Evolutionary conservation across 352 stramenopile species (phyloP).

Genomic region (Phytopythium mirpurense): DNA sequence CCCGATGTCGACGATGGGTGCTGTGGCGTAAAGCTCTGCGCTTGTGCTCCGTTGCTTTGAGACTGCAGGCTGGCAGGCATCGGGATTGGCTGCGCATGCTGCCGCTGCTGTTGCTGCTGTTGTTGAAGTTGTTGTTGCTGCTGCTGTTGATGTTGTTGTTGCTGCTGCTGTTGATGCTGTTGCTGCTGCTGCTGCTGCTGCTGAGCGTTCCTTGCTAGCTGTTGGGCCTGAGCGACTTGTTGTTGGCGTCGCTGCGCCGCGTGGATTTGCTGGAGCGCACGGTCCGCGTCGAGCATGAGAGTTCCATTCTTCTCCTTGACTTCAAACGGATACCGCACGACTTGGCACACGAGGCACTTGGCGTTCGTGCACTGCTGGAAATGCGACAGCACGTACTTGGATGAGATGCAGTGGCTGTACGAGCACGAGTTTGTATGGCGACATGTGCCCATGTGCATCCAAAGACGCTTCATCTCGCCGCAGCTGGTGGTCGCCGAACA

Average conservation of each 20-base stretch:
- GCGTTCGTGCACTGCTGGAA: constrained; percentile 98
- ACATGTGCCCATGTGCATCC: constrained; percentile 98
- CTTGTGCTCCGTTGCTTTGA: constrained; percentile 2
- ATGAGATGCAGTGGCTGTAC: constrained; percentile 97
- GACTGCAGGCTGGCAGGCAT: constrained; percentile 20
- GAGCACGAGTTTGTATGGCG: constrained; percentile 96
- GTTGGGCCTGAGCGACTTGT: constrained; percentile 34
- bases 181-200: constrained; percentile 24
- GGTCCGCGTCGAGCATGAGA: constrained; percentile 79
- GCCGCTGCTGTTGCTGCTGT: constrained; percentile 18
- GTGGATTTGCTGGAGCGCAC: constrained; percentile 76
- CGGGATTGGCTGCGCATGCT: constrained; percentile 14
- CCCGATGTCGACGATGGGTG: background rate
- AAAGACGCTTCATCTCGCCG: constrained; percentile 97
- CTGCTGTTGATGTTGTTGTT: constrained; percentile 12
- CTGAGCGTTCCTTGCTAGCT: constrained; percentile 25
- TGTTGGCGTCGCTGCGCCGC: constrained; percentile 51
- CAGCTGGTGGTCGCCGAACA: constrained; percentile 96
- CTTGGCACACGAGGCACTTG: constrained; percentile 96
- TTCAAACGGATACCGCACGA: constrained; percentile 97
- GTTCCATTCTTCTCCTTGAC: constrained; percentile 87
- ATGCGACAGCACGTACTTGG: constrained; percentile 98
- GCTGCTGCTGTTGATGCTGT: no score
- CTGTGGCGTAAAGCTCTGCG: constrained; percentile 7
- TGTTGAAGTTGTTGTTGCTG: constrained; percentile 12